These are phyloP conservation scores for Colletotrichum theobromicola DNA, from an alignment of 2,329 filamentous ascomycete genomes.

Conservation along the genomic window DNA sequence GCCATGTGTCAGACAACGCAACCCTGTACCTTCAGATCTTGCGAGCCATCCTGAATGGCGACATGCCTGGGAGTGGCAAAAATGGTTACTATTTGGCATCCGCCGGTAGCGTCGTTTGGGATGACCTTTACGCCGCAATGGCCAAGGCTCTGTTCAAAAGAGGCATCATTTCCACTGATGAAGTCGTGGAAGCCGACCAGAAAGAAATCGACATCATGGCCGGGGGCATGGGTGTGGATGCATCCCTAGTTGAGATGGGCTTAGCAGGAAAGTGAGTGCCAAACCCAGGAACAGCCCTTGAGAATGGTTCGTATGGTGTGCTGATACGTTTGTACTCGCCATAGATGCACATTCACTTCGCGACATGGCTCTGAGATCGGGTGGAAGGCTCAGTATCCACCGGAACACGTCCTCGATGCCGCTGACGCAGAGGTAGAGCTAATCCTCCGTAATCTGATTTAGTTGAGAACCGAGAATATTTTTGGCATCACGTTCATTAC, in stretches of 20 bases:
- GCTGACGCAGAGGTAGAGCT: conserved; percentile 51
- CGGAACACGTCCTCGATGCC: conserved; percentile 50
- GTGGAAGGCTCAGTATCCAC: conserved; percentile 47
- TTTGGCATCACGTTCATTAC: not conserved
- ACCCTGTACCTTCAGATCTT: conserved; percentile 51
- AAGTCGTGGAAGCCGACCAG: conserved; percentile 39
- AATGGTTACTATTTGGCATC: conserved; percentile 57
- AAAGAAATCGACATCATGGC: conserved; percentile 44
- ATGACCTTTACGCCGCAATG: conserved; percentile 53
- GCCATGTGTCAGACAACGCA: conserved; percentile 53
- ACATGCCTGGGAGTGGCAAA: conserved; percentile 41
- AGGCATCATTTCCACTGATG: conserved; percentile 39
- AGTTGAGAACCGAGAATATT: fast-evolving
- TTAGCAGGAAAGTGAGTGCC: conserved; percentile 40
- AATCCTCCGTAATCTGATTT: conserved; percentile 16
- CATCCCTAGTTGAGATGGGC: conserved; percentile 37
- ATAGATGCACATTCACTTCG: conserved; percentile 36
- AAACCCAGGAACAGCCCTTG: not conserved
- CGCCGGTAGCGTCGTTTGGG: conserved; percentile 53
- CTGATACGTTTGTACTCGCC: not conserved
- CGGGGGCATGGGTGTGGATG: conserved; percentile 36
- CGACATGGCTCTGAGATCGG: conserved; percentile 45
- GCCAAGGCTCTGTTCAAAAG: conserved; percentile 44
- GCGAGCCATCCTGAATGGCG: conserved; percentile 44
- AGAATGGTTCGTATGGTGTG: not conserved